Conservation (phyloP, 257 asterid species). For the Solanum piurae region DNA sequence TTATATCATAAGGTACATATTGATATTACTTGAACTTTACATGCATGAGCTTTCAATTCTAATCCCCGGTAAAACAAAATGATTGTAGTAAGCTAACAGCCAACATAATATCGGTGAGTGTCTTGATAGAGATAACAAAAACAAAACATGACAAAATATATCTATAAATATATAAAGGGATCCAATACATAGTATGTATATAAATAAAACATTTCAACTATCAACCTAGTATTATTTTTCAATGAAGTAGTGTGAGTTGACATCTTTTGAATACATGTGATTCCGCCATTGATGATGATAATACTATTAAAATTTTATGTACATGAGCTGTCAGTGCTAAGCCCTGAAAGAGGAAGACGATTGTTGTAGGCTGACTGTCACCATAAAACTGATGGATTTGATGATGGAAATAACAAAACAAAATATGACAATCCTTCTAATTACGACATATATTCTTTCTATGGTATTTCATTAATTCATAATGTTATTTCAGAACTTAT, state of each 20-base stretch:
- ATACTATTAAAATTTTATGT: neutral
- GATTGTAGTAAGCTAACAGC: neutral
- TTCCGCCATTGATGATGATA: neutral
- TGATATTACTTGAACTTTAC: neutral
- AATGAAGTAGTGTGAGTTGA: neutral
- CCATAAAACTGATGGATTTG: neutral
- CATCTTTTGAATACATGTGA: neutral
- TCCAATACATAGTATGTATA: neutral
- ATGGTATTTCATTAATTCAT: neutral
- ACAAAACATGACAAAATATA: too few relatives aligned
- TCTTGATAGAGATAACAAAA: too few relatives aligned
- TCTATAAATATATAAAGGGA: neutral
- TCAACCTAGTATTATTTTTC: neutral
- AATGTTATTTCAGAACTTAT: neutral
- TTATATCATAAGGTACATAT: neutral
- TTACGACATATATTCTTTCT: neutral
- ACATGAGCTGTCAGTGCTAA: neutral
- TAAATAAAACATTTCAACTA: neutral
- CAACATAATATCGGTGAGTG: neutral
- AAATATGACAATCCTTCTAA: too few relatives aligned
- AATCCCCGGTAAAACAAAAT: neutral
- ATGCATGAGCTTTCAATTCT: neutral
- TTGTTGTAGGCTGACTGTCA: neutral
- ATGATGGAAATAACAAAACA: neutral
- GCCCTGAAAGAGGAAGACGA: neutral